A percentile compares a stretch with the other conserved stretches of the same genome.
phyloP scores from a whole-genome alignment of 192 early-diverging fungal species.

The Coemansia sp. region DNA sequence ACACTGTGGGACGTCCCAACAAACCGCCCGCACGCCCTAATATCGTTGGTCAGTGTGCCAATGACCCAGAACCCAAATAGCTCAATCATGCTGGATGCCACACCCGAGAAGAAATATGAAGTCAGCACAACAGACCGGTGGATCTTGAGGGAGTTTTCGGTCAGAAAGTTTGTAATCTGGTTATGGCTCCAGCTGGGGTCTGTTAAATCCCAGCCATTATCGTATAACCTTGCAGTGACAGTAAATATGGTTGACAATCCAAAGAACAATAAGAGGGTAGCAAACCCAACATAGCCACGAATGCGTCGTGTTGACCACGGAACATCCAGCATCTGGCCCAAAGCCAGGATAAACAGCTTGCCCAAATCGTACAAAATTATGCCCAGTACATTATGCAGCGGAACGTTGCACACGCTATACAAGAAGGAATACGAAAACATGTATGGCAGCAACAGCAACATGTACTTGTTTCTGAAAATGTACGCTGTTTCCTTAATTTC shows the following conservation, averaged over 20 bases:
- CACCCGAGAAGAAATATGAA: constrained; percentile 37
- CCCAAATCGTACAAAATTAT: constrained; percentile 42
- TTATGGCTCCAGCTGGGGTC: constrained; percentile 8
- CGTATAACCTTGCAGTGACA: constrained; percentile 3
- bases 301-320: constrained; percentile 29
- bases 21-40: constrained; percentile 38
- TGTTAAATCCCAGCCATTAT: constrained; percentile 13
- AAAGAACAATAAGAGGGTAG: constrained; percentile 11
- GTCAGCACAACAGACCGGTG: constrained; percentile 19
- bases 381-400: constrained; percentile 21
- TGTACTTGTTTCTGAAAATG: constrained; percentile 21
- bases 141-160: constrained; percentile 11
- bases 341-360: constrained; percentile 27
- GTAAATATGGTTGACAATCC: constrained; percentile 16
- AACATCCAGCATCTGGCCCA: constrained; percentile 39
- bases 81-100: constrained; percentile 41
- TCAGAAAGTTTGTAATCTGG: constrained; percentile 13
- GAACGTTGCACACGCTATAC: constrained; percentile 29
- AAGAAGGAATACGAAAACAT: constrained; percentile 41
- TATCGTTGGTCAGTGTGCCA: constrained; percentile 48
- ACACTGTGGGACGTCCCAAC: constrained; percentile 39
- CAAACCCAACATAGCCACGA: constrained; percentile 22
- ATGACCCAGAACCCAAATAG: constrained; percentile 51
- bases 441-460: constrained; percentile 25
- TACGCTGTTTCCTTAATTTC: constrained; percentile 23